These are phyloP conservation scores for Helicocarpus griseus DNA, from an alignment of 2,329 filamentous ascomycete species.

Conservation along the genomic window DNA sequence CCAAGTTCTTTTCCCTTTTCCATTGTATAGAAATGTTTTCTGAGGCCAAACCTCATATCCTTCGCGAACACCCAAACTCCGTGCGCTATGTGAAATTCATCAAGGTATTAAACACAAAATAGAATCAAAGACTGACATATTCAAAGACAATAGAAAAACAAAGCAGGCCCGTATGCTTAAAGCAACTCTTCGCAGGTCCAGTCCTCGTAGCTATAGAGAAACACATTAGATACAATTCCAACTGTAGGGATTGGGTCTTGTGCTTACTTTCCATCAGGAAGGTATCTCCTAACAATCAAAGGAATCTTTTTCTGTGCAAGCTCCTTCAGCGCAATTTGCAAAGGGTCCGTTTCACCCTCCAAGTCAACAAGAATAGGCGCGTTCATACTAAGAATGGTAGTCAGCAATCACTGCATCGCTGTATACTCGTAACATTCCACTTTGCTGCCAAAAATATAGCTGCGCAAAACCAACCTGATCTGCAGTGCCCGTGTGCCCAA, in stretches of 20 bases:
- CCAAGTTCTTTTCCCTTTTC: neutral
- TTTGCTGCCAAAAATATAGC: neutral
- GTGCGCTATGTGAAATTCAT: conserved; percentile 12
- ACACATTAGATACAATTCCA: neutral
- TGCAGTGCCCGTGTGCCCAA: conserved; percentile 87
- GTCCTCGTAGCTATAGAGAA: conserved; percentile 73
- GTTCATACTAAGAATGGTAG: conserved; percentile 62
- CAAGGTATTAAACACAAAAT: conserved; percentile 1
- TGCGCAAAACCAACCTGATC: conserved; percentile 60
- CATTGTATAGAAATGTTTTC: neutral
- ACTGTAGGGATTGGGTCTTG: neutral
- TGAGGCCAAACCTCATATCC: neutral
- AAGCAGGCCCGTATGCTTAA: conserved; percentile 20
- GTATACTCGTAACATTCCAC: neutral
- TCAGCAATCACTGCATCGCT: conserved; percentile 16
- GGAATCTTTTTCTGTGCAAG: conserved; percentile 98
- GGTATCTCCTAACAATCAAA: conserved; percentile 84
- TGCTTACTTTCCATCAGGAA: conserved; percentile 90
- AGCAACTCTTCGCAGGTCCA: conserved; percentile 97
- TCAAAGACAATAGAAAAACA: neutral
- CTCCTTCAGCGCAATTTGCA: conserved; percentile 97
- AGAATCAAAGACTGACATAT: neutral
- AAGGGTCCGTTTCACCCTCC: conserved; percentile 92
- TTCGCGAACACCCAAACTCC: conserved; percentile 9
- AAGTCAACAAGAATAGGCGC: conserved; percentile 92